These are phyloP conservation scores for Alternaria atra DNA, from an alignment of 2,329 filamentous ascomycete genomes.

Conservation along the genomic window DNA sequence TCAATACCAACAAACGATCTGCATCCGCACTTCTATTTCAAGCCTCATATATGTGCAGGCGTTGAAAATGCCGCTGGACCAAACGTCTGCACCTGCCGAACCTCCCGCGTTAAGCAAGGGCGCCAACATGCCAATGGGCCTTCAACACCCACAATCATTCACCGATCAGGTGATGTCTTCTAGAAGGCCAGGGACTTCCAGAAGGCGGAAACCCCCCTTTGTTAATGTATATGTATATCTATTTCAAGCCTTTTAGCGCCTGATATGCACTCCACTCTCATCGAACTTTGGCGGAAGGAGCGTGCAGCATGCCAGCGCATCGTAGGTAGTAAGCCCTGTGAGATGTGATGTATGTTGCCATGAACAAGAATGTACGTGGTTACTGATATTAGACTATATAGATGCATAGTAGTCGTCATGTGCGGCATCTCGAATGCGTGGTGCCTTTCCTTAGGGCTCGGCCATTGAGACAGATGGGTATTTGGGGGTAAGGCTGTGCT, in stretches of 20 bases:
- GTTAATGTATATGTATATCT: background rate
- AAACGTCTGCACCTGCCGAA: slow-evolving; percentile 2
- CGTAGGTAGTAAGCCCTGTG: background rate
- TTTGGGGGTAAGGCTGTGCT: background rate
- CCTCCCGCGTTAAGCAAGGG: slow-evolving; percentile 1
- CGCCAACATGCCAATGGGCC: background rate
- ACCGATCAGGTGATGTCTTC: slow-evolving; percentile 4
- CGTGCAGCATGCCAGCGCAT: slow-evolving; percentile 6
- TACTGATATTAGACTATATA: background rate
- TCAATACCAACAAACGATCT: background rate
- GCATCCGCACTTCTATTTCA: slow-evolving; percentile 5
- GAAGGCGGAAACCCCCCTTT: background rate
- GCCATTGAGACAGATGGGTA: background rate
- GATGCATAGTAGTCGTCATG: background rate
- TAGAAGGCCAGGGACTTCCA: slow-evolving; percentile 1
- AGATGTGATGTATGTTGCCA: background rate
- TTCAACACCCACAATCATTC: background rate
- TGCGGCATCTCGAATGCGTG: background rate
- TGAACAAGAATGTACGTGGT: background rate
- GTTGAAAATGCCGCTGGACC: background rate
- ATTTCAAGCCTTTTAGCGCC: background rate
- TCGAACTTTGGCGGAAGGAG: background rate
- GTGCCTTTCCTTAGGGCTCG: background rate
- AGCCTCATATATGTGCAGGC: slow-evolving; percentile 1
- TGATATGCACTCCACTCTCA: background rate